Conservation (phyloP, 768 basidiomycete species). For the Leccinum rimulosum region DNA sequence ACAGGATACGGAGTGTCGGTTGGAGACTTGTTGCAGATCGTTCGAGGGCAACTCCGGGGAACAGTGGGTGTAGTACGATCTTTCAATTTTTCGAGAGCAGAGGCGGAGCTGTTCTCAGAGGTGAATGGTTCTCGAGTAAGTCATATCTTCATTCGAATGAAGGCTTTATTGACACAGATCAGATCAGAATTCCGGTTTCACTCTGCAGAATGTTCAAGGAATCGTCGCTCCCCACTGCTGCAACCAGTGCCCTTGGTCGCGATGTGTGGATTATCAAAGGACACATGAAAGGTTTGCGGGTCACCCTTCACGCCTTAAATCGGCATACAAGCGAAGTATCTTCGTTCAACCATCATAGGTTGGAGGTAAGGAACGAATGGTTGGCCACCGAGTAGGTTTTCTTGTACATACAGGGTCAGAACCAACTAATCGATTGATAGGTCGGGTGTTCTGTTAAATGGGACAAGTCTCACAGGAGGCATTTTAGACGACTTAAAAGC, state of each 20-base stretch:
- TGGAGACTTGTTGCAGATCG: background rate
- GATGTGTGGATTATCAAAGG: background rate
- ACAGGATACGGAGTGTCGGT: background rate
- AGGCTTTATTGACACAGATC: background rate
- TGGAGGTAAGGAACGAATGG: background rate
- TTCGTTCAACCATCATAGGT: background rate
- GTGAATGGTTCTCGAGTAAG: background rate
- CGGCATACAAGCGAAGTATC: background rate
- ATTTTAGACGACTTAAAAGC: background rate
- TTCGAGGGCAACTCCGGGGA: background rate
- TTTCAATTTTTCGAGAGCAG: background rate
- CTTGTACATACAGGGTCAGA: background rate
- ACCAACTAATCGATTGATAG: background rate
- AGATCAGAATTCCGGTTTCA: background rate
- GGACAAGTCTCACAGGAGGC: background rate
- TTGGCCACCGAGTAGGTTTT: background rate
- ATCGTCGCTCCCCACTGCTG: background rate
- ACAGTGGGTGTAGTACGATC: background rate
- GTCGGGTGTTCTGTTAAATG: background rate
- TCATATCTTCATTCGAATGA: background rate
- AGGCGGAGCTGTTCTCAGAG: background rate
- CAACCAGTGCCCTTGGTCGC: background rate
- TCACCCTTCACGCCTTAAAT: background rate
- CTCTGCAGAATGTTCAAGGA: background rate
- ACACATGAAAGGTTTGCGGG: background rate